These are phyloP conservation scores for Hyaloscypha finlandica DNA, from an alignment of 495 filamentous ascomycete species.

Conservation along the genomic window DNA sequence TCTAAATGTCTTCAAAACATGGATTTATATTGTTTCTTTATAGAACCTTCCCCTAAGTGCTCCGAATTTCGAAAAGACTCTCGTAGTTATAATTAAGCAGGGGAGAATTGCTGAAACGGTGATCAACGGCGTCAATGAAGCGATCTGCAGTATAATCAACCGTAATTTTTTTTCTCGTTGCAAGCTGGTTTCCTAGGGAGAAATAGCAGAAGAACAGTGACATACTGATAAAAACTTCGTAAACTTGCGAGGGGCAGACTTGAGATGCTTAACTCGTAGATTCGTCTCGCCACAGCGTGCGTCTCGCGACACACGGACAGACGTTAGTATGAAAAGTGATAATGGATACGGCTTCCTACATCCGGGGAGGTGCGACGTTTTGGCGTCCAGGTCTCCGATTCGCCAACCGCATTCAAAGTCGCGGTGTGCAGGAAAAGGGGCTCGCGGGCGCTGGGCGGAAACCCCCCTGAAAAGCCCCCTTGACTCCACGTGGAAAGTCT, in stretches of 20 bases:
- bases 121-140: neutral
- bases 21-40: neutral
- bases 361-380: neutral
- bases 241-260: too few relatives aligned
- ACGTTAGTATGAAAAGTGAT: too few relatives aligned
- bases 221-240: neutral
- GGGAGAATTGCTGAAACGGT: neutral
- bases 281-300: too few relatives aligned
- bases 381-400: neutral
- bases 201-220: neutral
- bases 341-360: too few relatives aligned
- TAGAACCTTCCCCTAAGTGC: neutral
- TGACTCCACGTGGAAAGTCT: neutral
- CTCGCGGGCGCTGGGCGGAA: neutral
- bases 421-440: neutral
- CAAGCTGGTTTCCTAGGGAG: neutral
- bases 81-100: neutral
- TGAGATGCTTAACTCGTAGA: too few relatives aligned
- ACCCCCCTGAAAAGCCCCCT: neutral
- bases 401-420: neutral
- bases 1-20: neutral
- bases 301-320: too few relatives aligned
- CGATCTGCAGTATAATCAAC: conserved; percentile 3
- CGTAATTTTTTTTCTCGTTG: neutral
- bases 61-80: neutral